phyloP scores from a whole-genome alignment of 192 early-diverging fungal species.

The Umbelopsis sp. region DNA sequence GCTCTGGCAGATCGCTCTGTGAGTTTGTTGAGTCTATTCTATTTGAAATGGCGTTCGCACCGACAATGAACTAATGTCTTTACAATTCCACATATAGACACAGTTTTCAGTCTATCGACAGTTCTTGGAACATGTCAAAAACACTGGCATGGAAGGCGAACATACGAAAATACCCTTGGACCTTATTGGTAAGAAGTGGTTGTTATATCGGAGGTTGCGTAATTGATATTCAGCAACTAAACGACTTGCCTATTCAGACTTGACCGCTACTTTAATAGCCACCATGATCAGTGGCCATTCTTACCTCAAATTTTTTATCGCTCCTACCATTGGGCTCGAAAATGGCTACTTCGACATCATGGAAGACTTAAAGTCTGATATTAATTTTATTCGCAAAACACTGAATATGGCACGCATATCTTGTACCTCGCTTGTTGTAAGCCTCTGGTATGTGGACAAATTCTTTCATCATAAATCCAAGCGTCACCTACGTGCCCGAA shows the following conservation, averaged over 20 bases:
- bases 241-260: conserved; percentile 35
- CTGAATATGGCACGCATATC: conserved; percentile 52
- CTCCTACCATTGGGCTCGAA: conserved; percentile 11
- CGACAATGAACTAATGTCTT: neutral
- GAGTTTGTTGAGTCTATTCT: conserved; percentile 1
- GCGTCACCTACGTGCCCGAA: conserved; percentile 30
- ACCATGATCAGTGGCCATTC: conserved; percentile 47
- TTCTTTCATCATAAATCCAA: conserved; percentile 37
- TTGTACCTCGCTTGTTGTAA: conserved; percentile 49
- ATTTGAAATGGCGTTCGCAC: neutral
- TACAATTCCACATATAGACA: conserved; percentile 29
- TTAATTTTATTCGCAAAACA: conserved; percentile 53
- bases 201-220: neutral
- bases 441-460: conserved; percentile 52
- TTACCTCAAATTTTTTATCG: conserved; percentile 21
- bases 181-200: conserved; percentile 44
- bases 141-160: conserved; percentile 42
- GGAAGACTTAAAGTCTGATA: conserved; percentile 26
- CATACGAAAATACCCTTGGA: conserved; percentile 50
- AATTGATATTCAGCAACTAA: neutral
- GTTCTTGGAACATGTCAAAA: conserved; percentile 40
- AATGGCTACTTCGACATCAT: conserved; percentile 4
- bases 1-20: conserved; percentile 39
- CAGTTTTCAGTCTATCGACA: conserved; percentile 41
- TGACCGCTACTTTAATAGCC: conserved; percentile 49